phyloP scores from a whole-genome alignment of 2,329 filamentous ascomycete genomes.

The Aspergillus cejpii region DNA sequence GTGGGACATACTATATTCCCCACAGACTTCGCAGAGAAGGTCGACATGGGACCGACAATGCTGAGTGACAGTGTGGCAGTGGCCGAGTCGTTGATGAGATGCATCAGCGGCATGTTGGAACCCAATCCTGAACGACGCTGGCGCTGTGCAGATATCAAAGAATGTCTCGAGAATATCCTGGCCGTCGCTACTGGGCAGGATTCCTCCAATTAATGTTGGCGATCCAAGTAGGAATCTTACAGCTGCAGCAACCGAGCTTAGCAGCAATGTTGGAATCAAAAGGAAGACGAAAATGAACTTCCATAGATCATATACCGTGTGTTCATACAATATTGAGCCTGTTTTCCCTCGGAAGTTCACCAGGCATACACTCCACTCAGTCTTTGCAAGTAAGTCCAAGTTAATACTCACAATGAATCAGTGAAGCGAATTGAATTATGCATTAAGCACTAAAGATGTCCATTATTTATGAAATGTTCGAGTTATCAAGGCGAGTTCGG shows the following conservation, averaged over 20 bases:
- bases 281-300: not conserved
- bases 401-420: too few species aligned
- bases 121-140: conserved; percentile 32
- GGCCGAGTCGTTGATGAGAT: conserved; percentile 30
- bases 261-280: not conserved
- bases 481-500: too few species aligned
- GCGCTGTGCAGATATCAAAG: conserved; percentile 33
- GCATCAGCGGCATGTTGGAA: conserved; percentile 41
- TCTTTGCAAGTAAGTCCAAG: not conserved
- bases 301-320: too few species aligned
- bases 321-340: too few species aligned
- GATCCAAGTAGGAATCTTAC: not conserved
- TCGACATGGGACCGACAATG: conserved; percentile 27
- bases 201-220: not conserved
- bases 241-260: not conserved
- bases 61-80: conserved; percentile 25
- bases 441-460: too few species aligned
- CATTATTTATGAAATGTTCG: too few species aligned
- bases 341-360: too few species aligned
- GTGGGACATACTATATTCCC: conserved; percentile 27
- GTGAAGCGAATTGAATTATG: too few species aligned
- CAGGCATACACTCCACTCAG: not conserved
- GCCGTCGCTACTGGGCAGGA: conserved; percentile 12
- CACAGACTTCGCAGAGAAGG: conserved; percentile 33
- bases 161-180: conserved; percentile 29